Conservation (phyloP, 768 basidiomycete genomes). For the Galerina marginata region DNA sequence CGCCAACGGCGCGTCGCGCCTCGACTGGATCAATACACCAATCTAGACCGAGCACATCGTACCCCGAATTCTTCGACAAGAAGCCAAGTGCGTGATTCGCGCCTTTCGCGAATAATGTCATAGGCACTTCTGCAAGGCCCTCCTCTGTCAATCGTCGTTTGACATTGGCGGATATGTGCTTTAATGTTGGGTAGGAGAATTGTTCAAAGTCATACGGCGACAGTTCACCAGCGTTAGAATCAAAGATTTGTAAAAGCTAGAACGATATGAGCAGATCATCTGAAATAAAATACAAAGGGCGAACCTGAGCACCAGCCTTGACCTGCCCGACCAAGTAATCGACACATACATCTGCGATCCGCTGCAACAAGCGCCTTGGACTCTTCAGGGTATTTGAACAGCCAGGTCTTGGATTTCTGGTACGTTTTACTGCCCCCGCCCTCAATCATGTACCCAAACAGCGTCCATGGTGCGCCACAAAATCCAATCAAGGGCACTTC, state of each 20-base stretch:
- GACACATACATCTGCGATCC: slow-evolving; percentile 88
- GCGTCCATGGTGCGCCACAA: slow-evolving; percentile 97
- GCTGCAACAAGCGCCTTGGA: slow-evolving; percentile 79
- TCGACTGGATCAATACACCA: slow-evolving; percentile 86
- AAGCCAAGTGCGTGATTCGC: slow-evolving; percentile 73
- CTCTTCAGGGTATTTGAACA: slow-evolving; percentile 88
- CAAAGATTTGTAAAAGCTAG: slow-evolving; percentile 95
- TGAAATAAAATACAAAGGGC: slow-evolving; percentile 15
- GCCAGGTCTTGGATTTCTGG: slow-evolving; percentile 92
- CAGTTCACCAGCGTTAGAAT: slow-evolving; percentile 94
- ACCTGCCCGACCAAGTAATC: slow-evolving; percentile 93
- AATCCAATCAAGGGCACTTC: slow-evolving; percentile 97
- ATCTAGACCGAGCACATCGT: slow-evolving; percentile 90
- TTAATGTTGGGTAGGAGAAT: slow-evolving; percentile 84
- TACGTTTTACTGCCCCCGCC: slow-evolving; percentile 92
- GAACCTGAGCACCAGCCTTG: slow-evolving; percentile 93
- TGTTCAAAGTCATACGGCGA: slow-evolving; percentile 83
- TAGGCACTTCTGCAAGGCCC: slow-evolving; percentile 65
- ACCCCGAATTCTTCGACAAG: slow-evolving; percentile 68
- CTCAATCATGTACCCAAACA: slow-evolving; percentile 98
- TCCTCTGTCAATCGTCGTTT: slow-evolving; percentile 59
- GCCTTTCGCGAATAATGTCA: slow-evolving; percentile 96
- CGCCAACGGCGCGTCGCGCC: slow-evolving; percentile 66
- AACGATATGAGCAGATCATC: background rate
- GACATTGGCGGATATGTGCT: slow-evolving; percentile 75